Evolutionary conservation across 441 rosid genomes (phyloP).

Genomic region (Populus hybrid): DNA sequence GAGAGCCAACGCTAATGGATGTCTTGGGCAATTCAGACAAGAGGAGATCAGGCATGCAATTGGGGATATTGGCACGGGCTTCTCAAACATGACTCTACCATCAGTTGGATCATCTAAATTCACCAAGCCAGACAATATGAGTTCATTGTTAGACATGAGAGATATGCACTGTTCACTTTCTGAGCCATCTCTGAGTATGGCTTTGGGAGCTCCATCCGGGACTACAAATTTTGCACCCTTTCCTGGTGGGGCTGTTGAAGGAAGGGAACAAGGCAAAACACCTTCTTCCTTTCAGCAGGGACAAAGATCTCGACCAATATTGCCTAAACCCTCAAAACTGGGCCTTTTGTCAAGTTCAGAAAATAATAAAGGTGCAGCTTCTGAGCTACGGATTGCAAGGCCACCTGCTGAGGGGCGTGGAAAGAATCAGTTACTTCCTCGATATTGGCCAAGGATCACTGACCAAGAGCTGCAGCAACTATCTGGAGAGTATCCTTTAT

Average conservation of each 20-base stretch:
- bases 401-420: slow-evolving; percentile 92
- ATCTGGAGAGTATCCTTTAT: slow-evolving; percentile 92
- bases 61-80: slow-evolving; percentile 36
- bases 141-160: slow-evolving; percentile 44
- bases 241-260: slow-evolving; percentile 44
- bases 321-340: slow-evolving; percentile 61
- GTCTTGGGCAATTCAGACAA: slow-evolving; percentile 37
- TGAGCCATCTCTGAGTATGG: slow-evolving; percentile 62
- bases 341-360: slow-evolving; percentile 39
- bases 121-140: slow-evolving; percentile 31
- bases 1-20: slow-evolving; percentile 35
- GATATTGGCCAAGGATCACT: slow-evolving; percentile 94
- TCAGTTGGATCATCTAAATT: slow-evolving; percentile 35
- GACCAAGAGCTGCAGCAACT: slow-evolving; percentile 90
- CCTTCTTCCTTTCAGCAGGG: slow-evolving; percentile 47
- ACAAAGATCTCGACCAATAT: slow-evolving; percentile 52
- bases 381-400: slow-evolving; percentile 69
- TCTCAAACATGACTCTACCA: slow-evolving; percentile 34
- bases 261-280: slow-evolving; percentile 42
- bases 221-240: slow-evolving; percentile 40
- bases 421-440: slow-evolving; percentile 83
- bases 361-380: slow-evolving; percentile 32
- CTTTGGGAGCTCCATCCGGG: slow-evolving; percentile 46
- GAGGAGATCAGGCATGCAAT: slow-evolving; percentile 41
- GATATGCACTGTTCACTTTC: slow-evolving; percentile 53